phyloP scores from a whole-genome alignment of 441 rosid species.

The Codiaeum variegatum region DNA sequence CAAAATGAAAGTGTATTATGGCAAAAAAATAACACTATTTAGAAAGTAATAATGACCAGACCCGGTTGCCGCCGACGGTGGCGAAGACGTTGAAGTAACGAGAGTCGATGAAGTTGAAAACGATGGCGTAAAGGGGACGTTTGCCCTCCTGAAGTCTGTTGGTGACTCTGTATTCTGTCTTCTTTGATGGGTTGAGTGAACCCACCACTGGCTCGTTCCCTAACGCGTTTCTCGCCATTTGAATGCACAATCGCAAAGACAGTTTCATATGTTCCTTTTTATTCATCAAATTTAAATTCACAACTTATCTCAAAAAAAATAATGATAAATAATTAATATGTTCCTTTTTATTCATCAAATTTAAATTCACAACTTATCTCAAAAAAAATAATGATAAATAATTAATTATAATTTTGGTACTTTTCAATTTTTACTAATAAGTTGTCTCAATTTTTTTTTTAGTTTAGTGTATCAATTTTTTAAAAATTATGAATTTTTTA shows the following conservation, averaged over 20 bases:
- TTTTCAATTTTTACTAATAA: too few species aligned
- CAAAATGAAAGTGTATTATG: not conserved
- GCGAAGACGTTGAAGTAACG: constrained; percentile 86
- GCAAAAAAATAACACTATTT: constrained; percentile 5
- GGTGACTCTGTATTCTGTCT: constrained; percentile 75
- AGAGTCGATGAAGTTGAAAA: constrained; percentile 77
- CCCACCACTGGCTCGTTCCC: constrained; percentile 89
- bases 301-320: too few species aligned
- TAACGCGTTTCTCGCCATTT: constrained; percentile 62
- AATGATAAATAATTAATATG: too few species aligned
- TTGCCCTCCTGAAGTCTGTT: constrained; percentile 90
- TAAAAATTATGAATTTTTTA: too few species aligned
- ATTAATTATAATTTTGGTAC: too few species aligned
- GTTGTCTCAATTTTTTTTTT: too few species aligned
- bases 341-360: not conserved
- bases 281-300: not conserved
- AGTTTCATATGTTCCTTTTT: not conserved
- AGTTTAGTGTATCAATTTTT: too few species aligned
- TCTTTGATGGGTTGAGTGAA: constrained; percentile 60
- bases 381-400: too few species aligned
- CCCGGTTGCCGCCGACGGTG: constrained; percentile 96
- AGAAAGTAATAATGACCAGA: constrained; percentile 7
- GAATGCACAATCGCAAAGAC: not conserved
- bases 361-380: not conserved
- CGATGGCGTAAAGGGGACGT: constrained; percentile 80